Conservation (phyloP, 208 protist genomes). For the Leishmania martiniquensis region DNA sequence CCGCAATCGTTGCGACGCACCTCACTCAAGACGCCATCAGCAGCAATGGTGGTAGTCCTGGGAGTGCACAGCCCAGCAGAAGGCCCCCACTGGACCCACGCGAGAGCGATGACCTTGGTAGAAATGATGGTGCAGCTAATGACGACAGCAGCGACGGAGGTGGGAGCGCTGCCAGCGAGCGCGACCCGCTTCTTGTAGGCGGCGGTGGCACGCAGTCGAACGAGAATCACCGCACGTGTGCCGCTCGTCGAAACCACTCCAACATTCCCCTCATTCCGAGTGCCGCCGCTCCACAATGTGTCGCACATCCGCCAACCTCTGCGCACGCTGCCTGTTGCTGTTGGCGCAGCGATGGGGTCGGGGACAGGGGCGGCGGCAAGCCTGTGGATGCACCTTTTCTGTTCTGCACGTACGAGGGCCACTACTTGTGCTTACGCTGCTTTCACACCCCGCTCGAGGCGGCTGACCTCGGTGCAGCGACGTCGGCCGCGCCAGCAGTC, state of each 20-base stretch:
- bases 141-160: background rate
- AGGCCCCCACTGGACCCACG: background rate
- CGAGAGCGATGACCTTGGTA: background rate
- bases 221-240: background rate
- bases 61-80: background rate
- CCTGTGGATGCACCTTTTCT: background rate
- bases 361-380: background rate
- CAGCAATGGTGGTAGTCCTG: background rate
- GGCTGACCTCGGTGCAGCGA: background rate
- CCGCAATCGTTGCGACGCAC: too few species aligned
- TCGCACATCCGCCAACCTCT: background rate
- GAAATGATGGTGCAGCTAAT: background rate
- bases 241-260: background rate
- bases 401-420: slow-evolving; percentile 27
- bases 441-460: slow-evolving; percentile 4
- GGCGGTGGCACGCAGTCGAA: background rate
- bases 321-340: background rate
- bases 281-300: background rate
- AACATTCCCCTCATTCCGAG: background rate
- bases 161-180: background rate
- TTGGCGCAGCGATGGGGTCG: background rate
- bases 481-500: background rate
- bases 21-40: background rate
- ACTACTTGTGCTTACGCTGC: slow-evolving; percentile 24
- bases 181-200: slow-evolving; percentile 7